Evolutionary conservation across 1,139 yeast genomes (phyloP).

Genomic region (Kodamaea anthophila): DNA sequence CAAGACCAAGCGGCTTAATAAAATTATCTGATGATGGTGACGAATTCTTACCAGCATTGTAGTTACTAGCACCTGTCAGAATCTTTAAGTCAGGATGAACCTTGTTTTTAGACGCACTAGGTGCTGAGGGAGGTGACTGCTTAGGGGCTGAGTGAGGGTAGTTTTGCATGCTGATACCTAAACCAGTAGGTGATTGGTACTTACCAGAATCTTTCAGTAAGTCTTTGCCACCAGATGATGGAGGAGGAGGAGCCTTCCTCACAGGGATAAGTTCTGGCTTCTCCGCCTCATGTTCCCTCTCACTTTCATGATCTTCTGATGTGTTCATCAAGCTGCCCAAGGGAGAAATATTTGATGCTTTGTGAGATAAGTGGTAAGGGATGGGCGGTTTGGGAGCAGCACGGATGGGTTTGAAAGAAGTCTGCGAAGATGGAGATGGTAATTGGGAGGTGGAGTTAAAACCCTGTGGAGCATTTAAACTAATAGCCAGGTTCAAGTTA

Average conservation of each 20-base stretch:
- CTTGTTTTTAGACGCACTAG: conserved; percentile 23
- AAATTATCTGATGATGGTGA: conserved; percentile 7
- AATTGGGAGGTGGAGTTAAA: background rate
- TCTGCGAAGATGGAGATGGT: conserved; percentile 10
- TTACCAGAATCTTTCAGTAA: conserved; percentile 1
- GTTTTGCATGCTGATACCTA: conserved; percentile 14
- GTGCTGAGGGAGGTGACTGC: conserved; percentile 20
- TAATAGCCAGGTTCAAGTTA: conserved; percentile 4
- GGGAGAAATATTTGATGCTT: conserved; percentile 26
- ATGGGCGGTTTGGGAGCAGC: conserved; percentile 42
- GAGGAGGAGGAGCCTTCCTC: conserved; percentile 55
- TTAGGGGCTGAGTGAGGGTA: conserved; percentile 19
- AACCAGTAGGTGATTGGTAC: conserved; percentile 16
- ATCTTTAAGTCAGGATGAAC: conserved; percentile 31
- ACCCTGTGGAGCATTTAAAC: conserved; percentile 2
- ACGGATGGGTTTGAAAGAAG: conserved; percentile 30
- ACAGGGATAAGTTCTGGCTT: conserved; percentile 35
- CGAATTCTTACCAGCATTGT: conserved; percentile 11
- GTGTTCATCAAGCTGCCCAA: conserved; percentile 28
- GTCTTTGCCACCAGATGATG: conserved; percentile 12
- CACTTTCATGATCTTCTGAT: conserved; percentile 12
- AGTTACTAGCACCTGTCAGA: conserved; percentile 13
- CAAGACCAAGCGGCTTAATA: conserved; percentile 12
- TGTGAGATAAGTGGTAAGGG: conserved; percentile 32
- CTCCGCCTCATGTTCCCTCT: conserved; percentile 1